Evolutionary conservation across 2,329 filamentous ascomycete genomes (phyloP), one percentile per base, ranked within the genome.

Genomic region (Epichloe sp.): DNA sequence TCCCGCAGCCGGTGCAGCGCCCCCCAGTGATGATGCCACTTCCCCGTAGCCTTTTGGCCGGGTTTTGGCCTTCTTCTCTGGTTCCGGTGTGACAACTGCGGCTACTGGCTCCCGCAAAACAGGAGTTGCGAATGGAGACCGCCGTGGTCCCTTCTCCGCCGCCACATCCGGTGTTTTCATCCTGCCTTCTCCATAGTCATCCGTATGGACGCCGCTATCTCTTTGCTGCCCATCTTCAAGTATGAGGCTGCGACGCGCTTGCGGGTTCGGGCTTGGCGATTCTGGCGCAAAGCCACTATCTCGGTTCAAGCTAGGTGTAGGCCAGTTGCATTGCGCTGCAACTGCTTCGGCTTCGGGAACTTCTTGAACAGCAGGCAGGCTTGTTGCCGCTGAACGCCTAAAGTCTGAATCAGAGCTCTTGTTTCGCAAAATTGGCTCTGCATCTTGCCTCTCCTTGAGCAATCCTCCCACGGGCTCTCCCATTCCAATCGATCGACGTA

Each of bases 171-270:
- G 61, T 36, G 62, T 63, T 44, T 60, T 56, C 50, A 60, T 43
- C 49, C 53, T 57, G 59, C 54, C 44, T 36, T 71, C 71, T n/a
- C 61, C 55, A 67, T 66, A 69, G 41, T 78, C 75, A 21, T 70
- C 72, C 43, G 79, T 66, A 56, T 80, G 74, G 34, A 80, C 72
- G 26, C 76, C 78, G 62, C 79, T 82, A 58, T 82, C 78, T 43
- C 75, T 71, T 47, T 69, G 65, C 34, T 63, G 59, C 34, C 69
- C 64, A 19, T 68, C 62, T 12, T 64, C 62, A 14, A 62, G 55
- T 1, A 59, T 52, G 48, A 63, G 62, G 55, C 63, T 71, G 50
- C 63, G 62, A 48, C 68, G 65, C 45, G 62, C 63, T 48, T 65
- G 64, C 40, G 67, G 62, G 42, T 65, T 65, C 14, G 67, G 62